Evolutionary conservation across 192 early-diverging fungal genomes (phyloP).

Genomic region (Jimgerdemannia flammicorona): DNA sequence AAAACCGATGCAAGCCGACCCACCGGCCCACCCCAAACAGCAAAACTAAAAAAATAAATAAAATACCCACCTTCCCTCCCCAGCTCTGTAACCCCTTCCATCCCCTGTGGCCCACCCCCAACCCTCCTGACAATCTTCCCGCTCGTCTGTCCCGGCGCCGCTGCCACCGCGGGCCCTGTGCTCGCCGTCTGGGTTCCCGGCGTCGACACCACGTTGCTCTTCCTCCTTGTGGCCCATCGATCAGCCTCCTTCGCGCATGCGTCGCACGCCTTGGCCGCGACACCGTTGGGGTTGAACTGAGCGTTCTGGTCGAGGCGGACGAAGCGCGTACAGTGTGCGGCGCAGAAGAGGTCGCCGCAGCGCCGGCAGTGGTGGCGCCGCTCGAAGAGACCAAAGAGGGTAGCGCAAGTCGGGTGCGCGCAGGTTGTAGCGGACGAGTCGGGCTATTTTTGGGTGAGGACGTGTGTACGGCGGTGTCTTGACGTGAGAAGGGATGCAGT

Average conservation of each 20-base stretch:
- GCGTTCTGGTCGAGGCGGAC: constrained; percentile 31
- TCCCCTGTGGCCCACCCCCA: neutral
- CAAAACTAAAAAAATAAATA: neutral
- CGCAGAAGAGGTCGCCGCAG: constrained; percentile 40
- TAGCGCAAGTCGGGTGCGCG: constrained; percentile 18
- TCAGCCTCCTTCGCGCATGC: constrained; percentile 16
- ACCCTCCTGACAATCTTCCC: neutral
- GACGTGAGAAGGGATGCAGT: neutral
- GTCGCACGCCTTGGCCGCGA: constrained; percentile 28
- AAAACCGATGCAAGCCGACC: no score
- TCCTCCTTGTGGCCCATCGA: neutral
- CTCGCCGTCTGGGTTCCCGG: no score
- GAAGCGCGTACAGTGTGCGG: constrained; percentile 31
- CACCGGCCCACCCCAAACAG: neutral
- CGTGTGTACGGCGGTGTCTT: neutral
- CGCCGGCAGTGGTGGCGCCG: constrained; percentile 37
- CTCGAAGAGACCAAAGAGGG: constrained; percentile 27
- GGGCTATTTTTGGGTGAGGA: constrained; percentile 23
- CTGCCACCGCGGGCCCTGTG: no score
- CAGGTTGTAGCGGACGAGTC: constrained; percentile 26
- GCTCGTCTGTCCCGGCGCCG: neutral
- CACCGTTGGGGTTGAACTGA: constrained; percentile 24
- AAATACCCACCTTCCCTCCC: neutral
- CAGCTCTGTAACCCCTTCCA: neutral
- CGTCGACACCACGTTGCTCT: neutral